A percentile compares a stretch with the other conserved stretches of the same genome.
These are phyloP conservation scores for Camellia japonica DNA, from an alignment of 148 eudicot genomes.

Conservation along the genomic window DNA sequence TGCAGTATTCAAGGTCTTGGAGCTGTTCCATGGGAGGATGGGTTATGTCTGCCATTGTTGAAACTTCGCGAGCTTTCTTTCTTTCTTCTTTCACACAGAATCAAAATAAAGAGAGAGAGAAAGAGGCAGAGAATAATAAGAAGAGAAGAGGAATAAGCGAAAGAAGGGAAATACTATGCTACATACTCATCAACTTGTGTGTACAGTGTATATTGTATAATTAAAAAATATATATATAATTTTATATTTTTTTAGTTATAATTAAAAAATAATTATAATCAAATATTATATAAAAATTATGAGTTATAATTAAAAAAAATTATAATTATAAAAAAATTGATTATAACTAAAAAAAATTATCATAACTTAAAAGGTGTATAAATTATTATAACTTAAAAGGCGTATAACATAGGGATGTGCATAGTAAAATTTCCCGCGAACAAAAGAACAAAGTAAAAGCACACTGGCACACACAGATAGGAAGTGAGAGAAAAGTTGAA, in stretches of 20 bases:
- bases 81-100: conserved; percentile 14
- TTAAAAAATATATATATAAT: too few relatives aligned
- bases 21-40: conserved; percentile 99
- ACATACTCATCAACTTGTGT: too few relatives aligned
- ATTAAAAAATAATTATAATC: too few relatives aligned
- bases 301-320: too few relatives aligned
- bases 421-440: not conserved
- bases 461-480: not conserved
- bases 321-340: too few relatives aligned
- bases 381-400: too few relatives aligned
- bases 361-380: too few relatives aligned
- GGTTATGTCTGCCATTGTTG: conserved; percentile 77
- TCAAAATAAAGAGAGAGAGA: conserved; percentile 12
- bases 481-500: conserved; percentile 8
- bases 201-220: too few relatives aligned
- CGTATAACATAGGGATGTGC: too few relatives aligned
- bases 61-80: conserved; percentile 26
- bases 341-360: too few relatives aligned
- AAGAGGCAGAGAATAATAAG: conserved; percentile 10
- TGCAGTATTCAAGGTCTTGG: conserved; percentile 98
- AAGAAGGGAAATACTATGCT: not conserved
- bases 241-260: too few relatives aligned
- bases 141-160: not conserved
- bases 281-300: too few relatives aligned
- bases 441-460: conserved; percentile 26